Base-by-base conservation (phyloP, 208 protist genomes). In the Trypanosoma grayi region DNA sequence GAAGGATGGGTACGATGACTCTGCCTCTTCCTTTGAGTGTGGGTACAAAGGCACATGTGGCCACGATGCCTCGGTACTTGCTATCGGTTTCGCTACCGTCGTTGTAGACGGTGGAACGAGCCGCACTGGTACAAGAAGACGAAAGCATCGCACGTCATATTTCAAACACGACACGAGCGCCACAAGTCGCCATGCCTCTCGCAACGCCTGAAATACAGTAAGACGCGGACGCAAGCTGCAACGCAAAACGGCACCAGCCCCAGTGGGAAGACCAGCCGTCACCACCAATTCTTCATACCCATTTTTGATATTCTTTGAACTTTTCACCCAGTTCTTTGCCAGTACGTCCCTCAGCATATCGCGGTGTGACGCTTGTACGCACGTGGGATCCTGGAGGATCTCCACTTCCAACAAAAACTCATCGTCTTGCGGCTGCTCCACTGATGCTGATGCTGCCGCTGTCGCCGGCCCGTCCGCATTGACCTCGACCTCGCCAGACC, bases 151-250 rank as follows among this genome's bases (percentile, higher is more conserved):
- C 14, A 69, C 62, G 20, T 69, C 62, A 30, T 44, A 69, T 8
- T 46, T 54, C 18, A 56, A 20, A 33, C 52, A 61, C 47, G 53
- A 13, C 1, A 55, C 44, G 22, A 69, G 25, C 25, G 53, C 50
- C 6, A 28, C 33, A 13, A 69, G 20, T 27, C 62, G 27, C 62
- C 62, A 69, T 8, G 54, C 13, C 37, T 69, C 62, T 18, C 36
- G 43, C 27, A 69, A 48, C 4, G 62, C 62, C 45, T 69, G 62
- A 55, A 69, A 69, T 2, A 69, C 62, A 22, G 62, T 61, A 41
- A 69, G 36, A 46, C 25, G 18, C 2, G 52, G 45, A 56, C 11
- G 45, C 25, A 61, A 61, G 4, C 36, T 13, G 47, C 40, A 69
- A 18, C 54, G 40, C 22, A 69, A 13, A 34, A 69, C 33, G 9